Base-by-base conservation (phyloP, 1,284 basidiomycete species). In the Sporisorium sorghi region DNA sequence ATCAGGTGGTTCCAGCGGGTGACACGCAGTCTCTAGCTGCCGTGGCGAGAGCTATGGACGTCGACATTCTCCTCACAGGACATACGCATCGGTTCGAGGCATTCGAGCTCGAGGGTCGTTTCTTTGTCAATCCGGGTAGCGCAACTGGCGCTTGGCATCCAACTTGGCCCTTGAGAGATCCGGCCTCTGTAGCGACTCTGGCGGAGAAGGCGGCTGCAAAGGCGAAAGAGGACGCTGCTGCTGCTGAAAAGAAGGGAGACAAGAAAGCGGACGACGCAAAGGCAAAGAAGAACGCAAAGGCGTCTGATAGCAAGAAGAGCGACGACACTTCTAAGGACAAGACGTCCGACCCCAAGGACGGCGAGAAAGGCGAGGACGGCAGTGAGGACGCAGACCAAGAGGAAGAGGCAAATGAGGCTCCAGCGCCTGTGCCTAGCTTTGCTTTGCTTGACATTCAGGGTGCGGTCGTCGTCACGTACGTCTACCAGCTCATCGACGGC, bases 31-130 rank as follows among this genome's bases (percentile, higher is more conserved):
- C 93, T 26, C 88, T 99, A 32, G 91, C 90, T 33, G 89, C 92
- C 1, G 89, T 96, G 49, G 94, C 96, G 11, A 68, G 81, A 11
- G 93, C 96, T 85, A 93, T 99, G 92, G 94, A 98, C 83, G 96
- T 97, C 10, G 97, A 99, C 80, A 93, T 99, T 1, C 87, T 99
- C 24, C 86, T 99, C 21, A 94, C 91, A 2, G 96, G 97, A 0
- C 93, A 94, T 78, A 99, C 96, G 1, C 95, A 98, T 85, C 94
- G 93, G 28, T 98, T 99, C 85, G 93, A 97, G 85, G 93, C 94
- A 5, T 91, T 94, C 70, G 94, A 96, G 83, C 90, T 92, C 78
- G 93, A 94, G 71, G 90, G 90, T 44, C 89, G 91, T 62, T 99
- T 98, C 88, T 98, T 97, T 83, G 90, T 98, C 52, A 97, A 98